Base-by-base conservation (phyloP, 129 eudicot species). In the Kitagawia praeruptora region DNA sequence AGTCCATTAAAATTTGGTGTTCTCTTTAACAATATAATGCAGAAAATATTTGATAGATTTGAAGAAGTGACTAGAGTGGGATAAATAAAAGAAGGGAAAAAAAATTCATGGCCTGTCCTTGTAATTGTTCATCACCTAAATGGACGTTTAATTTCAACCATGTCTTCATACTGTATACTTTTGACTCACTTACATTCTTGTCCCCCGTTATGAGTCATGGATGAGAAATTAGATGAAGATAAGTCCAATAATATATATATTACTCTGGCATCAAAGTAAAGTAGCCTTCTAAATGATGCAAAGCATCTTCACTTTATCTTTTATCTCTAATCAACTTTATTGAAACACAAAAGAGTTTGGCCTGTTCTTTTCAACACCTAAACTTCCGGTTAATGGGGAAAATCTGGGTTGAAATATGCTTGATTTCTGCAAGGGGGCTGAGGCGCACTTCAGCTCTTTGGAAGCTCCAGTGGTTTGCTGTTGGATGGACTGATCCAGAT, bases 391-490 rank as follows among this genome's bases (percentile, higher is more conserved):
- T 71, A 75, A 93, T 91, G 97, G 92, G 89, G 39, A 93, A 89
- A 77, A 83, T 89, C 63, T 91, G 93, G 96, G 85, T 93, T 47
- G 98, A 93, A 80, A 81, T 89, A 39, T 88, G 97, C 83, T 78
- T 93, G 66, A 87, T 89, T 66, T 91, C 98, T 1, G 93, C 90
- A 19, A 83, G 98, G 34, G 98, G 97, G 40, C 92, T 91, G 75
- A 81, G 86, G 37, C 89, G 97, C 61, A 84, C 88, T 6, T 89
- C 96, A 39, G 80, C 97, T 25, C 82, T 94, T 80, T 94, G 89
- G 88, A 89, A 90, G 93, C 93, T 88, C n/a, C 97, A 90, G 63
- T 94, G 98, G 97, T 94, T 80, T 83, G 96, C 96, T 21, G 96
- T 91, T 80, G 97, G 96, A 54, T 94, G 97, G 98, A 88, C 91